Base-by-base conservation (phyloP, 805 yeast genomes). In the Saturnispora hagleri region DNA sequence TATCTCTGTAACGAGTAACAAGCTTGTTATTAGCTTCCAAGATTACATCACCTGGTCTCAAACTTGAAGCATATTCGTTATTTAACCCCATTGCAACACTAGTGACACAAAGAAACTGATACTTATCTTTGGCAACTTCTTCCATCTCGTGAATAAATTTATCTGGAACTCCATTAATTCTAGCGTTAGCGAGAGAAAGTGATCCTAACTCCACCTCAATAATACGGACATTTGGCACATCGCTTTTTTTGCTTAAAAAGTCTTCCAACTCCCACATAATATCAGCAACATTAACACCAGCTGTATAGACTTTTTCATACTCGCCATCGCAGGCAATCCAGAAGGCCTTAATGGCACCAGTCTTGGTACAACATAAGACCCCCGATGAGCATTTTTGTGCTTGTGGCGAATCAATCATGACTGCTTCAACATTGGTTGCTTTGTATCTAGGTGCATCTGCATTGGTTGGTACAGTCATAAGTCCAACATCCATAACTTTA, bases 321-420 rank as follows among this genome's bases (percentile, higher is more conserved):
- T 87, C 96, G 17, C 95, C 96, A 49, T 89, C 73, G 64, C 79
- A 89, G 1, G 91, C 77, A 55, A 89, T 66, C 97, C 97, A 90
- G 51, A 90, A 69, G 0, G 93, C 95, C 55, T 91, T 77, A 12
- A 90, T 77, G 0, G 82, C 77, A 12, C 97, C 97, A 60, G 84
- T 86, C 42, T 74, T 67, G 10, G 44, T 53, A 63, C 86, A 89
- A 4, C 86, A 83, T 43, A 90, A 67, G 3, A 89, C 76, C 58
- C 97, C 97, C 3, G 93, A 77, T 9, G 61, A 58, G 67, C 95
- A 87, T 55, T 85, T 88, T 43, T 79, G 79, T 46, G 87, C 79
- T 47, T 84, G 67, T 51, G 79, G 80, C 40, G 87, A 82, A 61
- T 90, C 96, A 43, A 88, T 75, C 12, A 86, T 72, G 24, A 88